Percentiles rank a stretch among this genome's conserved stretches.
phyloP scores from a whole-genome alignment of 2,329 filamentous ascomycete species.

The Neonectria neomacrospora region DNA sequence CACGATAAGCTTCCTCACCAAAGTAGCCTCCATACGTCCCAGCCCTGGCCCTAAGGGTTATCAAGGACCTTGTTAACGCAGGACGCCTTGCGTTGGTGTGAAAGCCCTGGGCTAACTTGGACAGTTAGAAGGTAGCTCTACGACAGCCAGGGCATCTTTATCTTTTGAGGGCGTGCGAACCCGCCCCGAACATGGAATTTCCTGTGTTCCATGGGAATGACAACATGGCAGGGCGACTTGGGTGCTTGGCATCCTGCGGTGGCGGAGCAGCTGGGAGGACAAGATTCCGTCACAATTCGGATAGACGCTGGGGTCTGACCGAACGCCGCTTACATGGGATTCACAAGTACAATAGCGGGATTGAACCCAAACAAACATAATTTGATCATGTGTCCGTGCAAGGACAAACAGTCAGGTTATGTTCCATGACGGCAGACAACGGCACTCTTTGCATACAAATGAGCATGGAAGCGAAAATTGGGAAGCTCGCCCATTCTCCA shows the following conservation, averaged over 20 bases:
- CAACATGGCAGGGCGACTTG: constrained; percentile 77
- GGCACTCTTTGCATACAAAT: no score
- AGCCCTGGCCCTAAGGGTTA: no score
- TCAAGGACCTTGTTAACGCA: no score
- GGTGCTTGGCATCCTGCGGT: constrained; percentile 78
- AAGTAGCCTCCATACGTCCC: no score
- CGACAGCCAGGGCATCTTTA: constrained; percentile 75
- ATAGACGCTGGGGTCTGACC: constrained; percentile 77
- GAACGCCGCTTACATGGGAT: constrained; percentile 79
- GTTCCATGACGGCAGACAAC: neutral
- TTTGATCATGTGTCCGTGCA: constrained; percentile 77
- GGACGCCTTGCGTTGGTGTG: no score
- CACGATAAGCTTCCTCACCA: no score
- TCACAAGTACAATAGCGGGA: constrained; percentile 73
- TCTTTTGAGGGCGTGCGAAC: constrained; percentile 61
- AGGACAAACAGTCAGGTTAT: constrained; percentile 71
- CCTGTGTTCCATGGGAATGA: constrained; percentile 63
- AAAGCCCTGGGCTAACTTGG: constrained; percentile 71
- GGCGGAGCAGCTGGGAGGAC: constrained; percentile 60
- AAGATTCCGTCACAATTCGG: constrained; percentile 63
- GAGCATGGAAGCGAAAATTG: neutral
- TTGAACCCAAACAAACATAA: constrained; percentile 60
- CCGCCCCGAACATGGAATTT: constrained; percentile 53
- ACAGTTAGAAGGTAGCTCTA: constrained; percentile 48
- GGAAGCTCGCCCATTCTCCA: neutral